Evolutionary conservation across 2,329 filamentous ascomycete genomes (phyloP).

Genomic region (Bipolaris oryzae): DNA sequence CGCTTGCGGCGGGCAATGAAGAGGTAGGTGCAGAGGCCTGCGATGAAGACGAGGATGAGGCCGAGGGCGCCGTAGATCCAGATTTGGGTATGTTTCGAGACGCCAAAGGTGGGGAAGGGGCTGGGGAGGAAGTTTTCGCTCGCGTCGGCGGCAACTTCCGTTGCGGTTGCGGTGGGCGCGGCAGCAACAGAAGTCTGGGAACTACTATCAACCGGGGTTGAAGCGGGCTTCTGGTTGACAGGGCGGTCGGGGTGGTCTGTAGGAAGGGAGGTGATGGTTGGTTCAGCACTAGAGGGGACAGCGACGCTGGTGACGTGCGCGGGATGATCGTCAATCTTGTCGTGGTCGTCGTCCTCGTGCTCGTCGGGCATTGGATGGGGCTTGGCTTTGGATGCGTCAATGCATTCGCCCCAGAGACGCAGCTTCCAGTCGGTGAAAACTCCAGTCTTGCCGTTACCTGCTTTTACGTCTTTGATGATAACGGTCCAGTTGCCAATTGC

Average conservation of each 20-base stretch:
- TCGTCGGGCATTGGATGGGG: conserved; percentile 82
- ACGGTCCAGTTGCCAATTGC: conserved; percentile 91
- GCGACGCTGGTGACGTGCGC: conserved; percentile 65
- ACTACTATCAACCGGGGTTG: conserved; percentile 33
- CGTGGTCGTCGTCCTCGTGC: conserved; percentile 83
- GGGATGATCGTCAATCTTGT: conserved; percentile 60
- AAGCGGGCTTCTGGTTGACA: conserved; percentile 62
- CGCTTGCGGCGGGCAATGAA: conserved; percentile 78
- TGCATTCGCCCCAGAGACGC: conserved; percentile 89
- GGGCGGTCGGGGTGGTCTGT: conserved; percentile 59
- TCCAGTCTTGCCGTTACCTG: conserved; percentile 75
- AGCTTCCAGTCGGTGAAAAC: conserved; percentile 90
- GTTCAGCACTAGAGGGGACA: conserved; percentile 53
- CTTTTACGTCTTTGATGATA: conserved; percentile 79
- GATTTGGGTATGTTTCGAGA: conserved; percentile 82
- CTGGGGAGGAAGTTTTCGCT: conserved; percentile 71
- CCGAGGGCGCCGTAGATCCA: conserved; percentile 91
- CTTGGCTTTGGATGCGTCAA: conserved; percentile 74
- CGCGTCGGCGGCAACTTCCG: conserved; percentile 25
- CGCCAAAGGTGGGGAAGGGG: conserved; percentile 87
- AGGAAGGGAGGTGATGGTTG: conserved; percentile 53
- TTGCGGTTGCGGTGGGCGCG: conserved; percentile 22
- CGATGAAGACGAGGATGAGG: conserved; percentile 86
- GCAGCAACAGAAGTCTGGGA: conserved; percentile 24
- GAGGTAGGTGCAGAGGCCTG: conserved; percentile 79